Evolutionary conservation across 2,329 filamentous ascomycete genomes (phyloP).

Genomic region (Orbilia quercus): DNA sequence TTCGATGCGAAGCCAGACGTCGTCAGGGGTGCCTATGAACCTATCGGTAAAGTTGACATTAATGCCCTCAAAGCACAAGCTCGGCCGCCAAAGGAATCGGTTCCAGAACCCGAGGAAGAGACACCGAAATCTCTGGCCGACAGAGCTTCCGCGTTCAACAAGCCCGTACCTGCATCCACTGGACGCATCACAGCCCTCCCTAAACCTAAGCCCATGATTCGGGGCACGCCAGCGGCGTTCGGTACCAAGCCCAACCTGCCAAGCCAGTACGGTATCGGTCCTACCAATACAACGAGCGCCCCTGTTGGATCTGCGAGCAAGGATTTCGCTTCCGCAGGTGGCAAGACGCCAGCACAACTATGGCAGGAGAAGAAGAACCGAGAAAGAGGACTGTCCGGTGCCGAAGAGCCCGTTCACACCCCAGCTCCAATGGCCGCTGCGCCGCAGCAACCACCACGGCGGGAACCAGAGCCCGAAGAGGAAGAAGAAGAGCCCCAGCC

Average conservation of each 20-base stretch:
- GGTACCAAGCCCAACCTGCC: conserved; percentile 92
- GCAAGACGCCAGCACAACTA: conserved; percentile 94
- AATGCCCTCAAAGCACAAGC: conserved; percentile 88
- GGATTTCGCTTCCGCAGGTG: conserved; percentile 92
- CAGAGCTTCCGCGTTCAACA: conserved; percentile 77
- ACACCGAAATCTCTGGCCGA: conserved; percentile 76
- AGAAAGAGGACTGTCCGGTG: conserved; percentile 72
- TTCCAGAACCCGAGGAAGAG: conserved; percentile 65
- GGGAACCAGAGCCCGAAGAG: conserved; percentile 70
- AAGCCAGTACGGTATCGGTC: conserved; percentile 72
- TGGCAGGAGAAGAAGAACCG: conserved; percentile 98
- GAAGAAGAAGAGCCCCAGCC: conserved; percentile 69
- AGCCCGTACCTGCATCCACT: conserved; percentile 67
- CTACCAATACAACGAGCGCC: conserved; percentile 70
- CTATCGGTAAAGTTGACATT: conserved; percentile 96
- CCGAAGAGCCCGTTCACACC: conserved; percentile 63
- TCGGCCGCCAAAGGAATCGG: conserved; percentile 70
- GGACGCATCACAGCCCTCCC: conserved; percentile 87
- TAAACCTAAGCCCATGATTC: conserved; percentile 94
- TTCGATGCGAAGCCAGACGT: conserved; percentile 82
- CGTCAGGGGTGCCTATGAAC: conserved; percentile 94
- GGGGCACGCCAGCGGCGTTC: conserved; percentile 73
- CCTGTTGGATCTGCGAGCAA: conserved; percentile 84
- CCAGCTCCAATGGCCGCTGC: conserved; percentile 60
- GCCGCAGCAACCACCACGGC: conserved; percentile 63